Percentiles rank a stretch among this genome's conserved stretches.
These are phyloP conservation scores for Wickerhamiella alocasiicola DNA, from an alignment of 805 yeast genomes.

Conservation along the genomic window DNA sequence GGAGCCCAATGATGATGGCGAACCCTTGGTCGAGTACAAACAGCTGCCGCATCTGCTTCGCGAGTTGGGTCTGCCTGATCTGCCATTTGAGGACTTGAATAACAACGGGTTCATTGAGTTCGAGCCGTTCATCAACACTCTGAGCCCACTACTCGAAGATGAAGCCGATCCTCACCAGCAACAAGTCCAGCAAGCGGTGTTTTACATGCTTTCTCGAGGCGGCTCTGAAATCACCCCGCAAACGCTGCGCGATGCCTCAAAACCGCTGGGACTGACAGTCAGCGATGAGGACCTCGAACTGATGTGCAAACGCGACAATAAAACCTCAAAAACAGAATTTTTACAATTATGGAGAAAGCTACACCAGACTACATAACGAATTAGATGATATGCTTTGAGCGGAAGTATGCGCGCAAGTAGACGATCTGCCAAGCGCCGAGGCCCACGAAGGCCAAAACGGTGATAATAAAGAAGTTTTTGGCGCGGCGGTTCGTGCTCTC, in stretches of 20 bases:
- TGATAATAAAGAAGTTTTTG: conserved; percentile 65
- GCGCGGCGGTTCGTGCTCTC: conserved; percentile 93
- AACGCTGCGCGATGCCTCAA: conserved; percentile 21
- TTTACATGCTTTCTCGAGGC: conserved; percentile 16
- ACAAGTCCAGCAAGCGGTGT: conserved; percentile 14
- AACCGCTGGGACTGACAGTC: conserved; percentile 22
- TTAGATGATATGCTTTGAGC: conserved; percentile 32
- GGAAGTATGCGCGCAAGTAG: conserved; percentile 84
- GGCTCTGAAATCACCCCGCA: conserved; percentile 19
- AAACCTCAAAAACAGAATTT: conserved; percentile 18
- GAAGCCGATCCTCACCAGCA: not conserved
- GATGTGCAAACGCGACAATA: conserved; percentile 20
- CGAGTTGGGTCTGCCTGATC: conserved; percentile 21
- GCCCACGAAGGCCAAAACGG: conserved; percentile 54
- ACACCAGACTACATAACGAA: conserved; percentile 2
- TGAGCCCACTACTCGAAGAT: conserved; percentile 6
- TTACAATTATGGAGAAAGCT: conserved; percentile 21
- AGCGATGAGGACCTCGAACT: conserved; percentile 23
- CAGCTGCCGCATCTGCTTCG: conserved; percentile 22
- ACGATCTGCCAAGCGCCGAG: conserved; percentile 89
- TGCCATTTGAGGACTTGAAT: conserved; percentile 19
- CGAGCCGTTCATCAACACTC: conserved; percentile 21
- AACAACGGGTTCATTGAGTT: conserved; percentile 23
- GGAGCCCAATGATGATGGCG: conserved; percentile 22
- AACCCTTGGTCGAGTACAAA: conserved; percentile 17